Evolutionary conservation across 108 stramenopile genomes (phyloP), one percentile per base, ranked within the genome.

Genomic region (Pseudonitzschia delicatissima): DNA sequence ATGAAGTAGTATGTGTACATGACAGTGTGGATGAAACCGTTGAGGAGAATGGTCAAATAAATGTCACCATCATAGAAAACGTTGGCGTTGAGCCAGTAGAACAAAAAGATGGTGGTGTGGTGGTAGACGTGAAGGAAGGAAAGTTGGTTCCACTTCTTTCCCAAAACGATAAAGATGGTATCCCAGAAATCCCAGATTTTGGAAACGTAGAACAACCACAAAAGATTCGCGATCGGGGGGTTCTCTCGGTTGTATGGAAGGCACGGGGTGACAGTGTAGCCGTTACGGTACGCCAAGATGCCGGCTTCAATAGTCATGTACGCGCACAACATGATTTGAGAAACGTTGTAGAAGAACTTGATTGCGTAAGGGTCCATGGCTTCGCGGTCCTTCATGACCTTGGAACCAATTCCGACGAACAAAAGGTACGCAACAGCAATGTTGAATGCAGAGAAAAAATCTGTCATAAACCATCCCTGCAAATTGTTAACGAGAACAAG

Each of bases 1-100:
- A 97, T 95, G 73, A 97, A 98, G 95, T 98, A 99, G 82, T 99
- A 99, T 2, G 96, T 97, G 96, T 99, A 99, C 98, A 99, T 98
- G 72, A 99, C 93, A 15, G 96, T 96, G 82, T 99, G 99, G 74
- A 99, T 98, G 82, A 96, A 94, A 45, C 97, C 96, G 72, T 99
- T 99, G 45, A 98, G 76, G 20, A 95, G 71, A 64, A 98, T 92
- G 65, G 98, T 98, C 31, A 98, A 76, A 79, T 84, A 99, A 49
- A 98, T 85, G 72, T 98, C 98, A 58, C 97, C 96, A 71, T 98
- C 97, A 69, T 96, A 97, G 62, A 84, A 77, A 25, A 93, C 83
- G 59, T 89, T 90, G 27, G 86, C 71, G 71, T 97, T 98, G 69
- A 98, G 73, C 98, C 99, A 98, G 81, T 98, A 98, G 69, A 98